Evolutionary conservation across 257 asterid species (phyloP).

Genomic region (Solanum virginianum): DNA sequence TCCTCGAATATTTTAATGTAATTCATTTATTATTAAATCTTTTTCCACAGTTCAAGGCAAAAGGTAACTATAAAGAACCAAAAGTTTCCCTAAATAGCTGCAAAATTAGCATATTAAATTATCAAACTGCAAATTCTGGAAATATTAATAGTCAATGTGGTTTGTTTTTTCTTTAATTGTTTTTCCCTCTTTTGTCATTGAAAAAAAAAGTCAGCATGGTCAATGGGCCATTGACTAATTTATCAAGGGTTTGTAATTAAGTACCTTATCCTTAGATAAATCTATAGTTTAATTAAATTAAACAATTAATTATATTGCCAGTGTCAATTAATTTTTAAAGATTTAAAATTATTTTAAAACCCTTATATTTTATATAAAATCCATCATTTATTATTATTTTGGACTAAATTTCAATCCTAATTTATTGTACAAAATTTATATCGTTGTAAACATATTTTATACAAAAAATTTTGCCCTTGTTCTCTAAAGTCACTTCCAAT

Average conservation of each 20-base stretch:
- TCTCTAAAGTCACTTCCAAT: too few relatives aligned
- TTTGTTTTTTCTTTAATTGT: neutral
- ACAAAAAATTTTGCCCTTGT: rapidly evolving
- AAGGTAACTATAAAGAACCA: neutral
- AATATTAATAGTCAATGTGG: neutral
- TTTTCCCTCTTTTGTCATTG: neutral
- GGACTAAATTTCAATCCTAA: too few relatives aligned
- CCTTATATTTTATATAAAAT: too few relatives aligned
- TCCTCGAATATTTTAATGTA: neutral
- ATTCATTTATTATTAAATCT: neutral
- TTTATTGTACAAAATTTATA: too few relatives aligned
- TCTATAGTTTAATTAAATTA: too few relatives aligned
- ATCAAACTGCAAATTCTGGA: neutral
- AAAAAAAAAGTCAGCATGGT: neutral
- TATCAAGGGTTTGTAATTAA: neutral
- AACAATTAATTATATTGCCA: too few relatives aligned
- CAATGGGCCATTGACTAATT: neutral
- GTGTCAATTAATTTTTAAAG: too few relatives aligned
- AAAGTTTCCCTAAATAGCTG: neutral
- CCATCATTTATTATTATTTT: too few relatives aligned
- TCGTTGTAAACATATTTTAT: too few relatives aligned
- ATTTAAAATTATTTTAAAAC: too few relatives aligned
- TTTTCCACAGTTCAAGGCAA: slow-evolving; percentile 3
- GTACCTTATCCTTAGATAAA: neutral
- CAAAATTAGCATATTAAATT: neutral